A percentile compares a stretch with the other conserved stretches of the same genome.
These are phyloP conservation scores for Fusarium sp. DNA, from an alignment of 2,329 filamentous ascomycete species.

Conservation along the genomic window DNA sequence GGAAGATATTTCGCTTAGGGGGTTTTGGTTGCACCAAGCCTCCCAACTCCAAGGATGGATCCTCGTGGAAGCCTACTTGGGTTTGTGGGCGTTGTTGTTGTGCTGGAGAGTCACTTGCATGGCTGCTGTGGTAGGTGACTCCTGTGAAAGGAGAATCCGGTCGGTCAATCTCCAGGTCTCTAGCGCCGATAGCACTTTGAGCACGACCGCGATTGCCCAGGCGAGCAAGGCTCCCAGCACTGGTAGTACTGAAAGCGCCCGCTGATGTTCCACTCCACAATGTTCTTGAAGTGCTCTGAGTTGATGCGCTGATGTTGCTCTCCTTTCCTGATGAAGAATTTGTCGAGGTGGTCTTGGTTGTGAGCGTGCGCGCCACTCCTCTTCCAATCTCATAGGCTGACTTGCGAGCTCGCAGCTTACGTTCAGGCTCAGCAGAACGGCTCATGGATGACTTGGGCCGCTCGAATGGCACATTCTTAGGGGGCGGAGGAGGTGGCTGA, in stretches of 20 bases:
- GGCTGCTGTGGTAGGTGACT: conserved; percentile 91
- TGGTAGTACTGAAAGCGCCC: conserved; percentile 91
- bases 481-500: conserved; percentile 71
- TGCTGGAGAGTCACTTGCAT: conserved; percentile 67
- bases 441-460: conserved; percentile 71
- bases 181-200: conserved; percentile 73
- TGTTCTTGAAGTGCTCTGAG: conserved; percentile 83
- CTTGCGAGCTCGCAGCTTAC: conserved; percentile 72
- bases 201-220: conserved; percentile 73
- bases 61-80: conserved; percentile 73
- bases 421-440: conserved; percentile 55
- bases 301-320: conserved; percentile 79
- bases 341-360: conserved; percentile 87
- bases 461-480: conserved; percentile 64
- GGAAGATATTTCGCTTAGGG: conserved; percentile 91
- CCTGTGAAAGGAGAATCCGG: conserved; percentile 77
- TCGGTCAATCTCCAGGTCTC: conserved; percentile 66
- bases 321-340: conserved; percentile 79
- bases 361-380: conserved; percentile 81
- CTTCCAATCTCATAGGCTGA: conserved; percentile 83
- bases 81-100: conserved; percentile 73
- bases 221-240: conserved; percentile 90
- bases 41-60: conserved; percentile 77
- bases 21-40: conserved; percentile 81
- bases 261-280: conserved; percentile 95